Percentiles rank a stretch among this genome's conserved stretches.
Conservation (phyloP, 2,329 filamentous ascomycete genomes). For the Phoma herbarum region DNA sequence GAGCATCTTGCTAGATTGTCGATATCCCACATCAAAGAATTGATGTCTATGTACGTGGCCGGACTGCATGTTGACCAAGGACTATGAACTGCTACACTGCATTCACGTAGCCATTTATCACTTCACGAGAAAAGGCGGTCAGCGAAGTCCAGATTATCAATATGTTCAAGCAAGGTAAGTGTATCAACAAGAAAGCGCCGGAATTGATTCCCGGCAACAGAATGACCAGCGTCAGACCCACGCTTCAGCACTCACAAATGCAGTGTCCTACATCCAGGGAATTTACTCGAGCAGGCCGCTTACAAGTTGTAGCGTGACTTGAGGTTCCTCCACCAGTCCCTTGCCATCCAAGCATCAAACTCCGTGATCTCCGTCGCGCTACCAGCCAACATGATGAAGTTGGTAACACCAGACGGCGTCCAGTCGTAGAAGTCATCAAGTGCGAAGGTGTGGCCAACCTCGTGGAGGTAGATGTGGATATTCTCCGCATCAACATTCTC, state of each 20-base stretch:
- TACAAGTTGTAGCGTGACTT: slow-evolving; percentile 35
- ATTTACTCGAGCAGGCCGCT: background rate
- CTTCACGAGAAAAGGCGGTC: no score
- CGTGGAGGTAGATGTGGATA: slow-evolving; percentile 59
- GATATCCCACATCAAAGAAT: no score
- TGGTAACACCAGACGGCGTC: slow-evolving; percentile 54
- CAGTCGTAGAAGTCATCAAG: slow-evolving; percentile 58
- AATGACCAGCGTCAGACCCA: background rate
- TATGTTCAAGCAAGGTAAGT: background rate
- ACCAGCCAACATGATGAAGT: slow-evolving; percentile 59
- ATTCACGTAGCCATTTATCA: no score
- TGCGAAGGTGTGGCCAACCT: slow-evolving; percentile 56
- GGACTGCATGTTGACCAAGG: no score
- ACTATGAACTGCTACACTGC: no score
- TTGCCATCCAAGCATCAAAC: slow-evolving; percentile 61
- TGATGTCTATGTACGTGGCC: no score
- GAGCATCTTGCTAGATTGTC: no score
- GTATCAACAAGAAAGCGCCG: slow-evolving; percentile 6
- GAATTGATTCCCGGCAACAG: background rate
- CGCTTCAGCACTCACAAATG: background rate
- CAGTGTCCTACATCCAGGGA: no score
- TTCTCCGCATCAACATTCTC: slow-evolving; percentile 47
- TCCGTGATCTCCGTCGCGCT: slow-evolving; percentile 56
- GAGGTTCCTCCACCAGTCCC: slow-evolving; percentile 58
- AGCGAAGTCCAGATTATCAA: no score